Conservation (phyloP, 371 early-diverging fungal genomes). For the Cladochytrium tenue region DNA sequence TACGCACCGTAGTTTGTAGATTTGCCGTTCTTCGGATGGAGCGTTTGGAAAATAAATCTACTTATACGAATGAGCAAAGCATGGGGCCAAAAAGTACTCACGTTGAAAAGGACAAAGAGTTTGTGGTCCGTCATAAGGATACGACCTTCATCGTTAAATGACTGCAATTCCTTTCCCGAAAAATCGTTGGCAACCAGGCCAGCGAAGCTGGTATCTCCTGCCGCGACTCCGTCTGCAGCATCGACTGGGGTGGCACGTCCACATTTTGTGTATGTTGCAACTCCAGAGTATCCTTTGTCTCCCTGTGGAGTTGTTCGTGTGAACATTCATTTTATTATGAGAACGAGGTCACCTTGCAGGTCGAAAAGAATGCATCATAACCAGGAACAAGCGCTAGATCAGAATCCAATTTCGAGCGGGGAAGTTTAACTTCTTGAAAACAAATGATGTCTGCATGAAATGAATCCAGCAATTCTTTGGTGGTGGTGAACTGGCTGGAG, state of each 20-base stretch:
- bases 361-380: constrained; percentile 74
- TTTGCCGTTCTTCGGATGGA: constrained; percentile 55
- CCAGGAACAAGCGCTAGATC: constrained; percentile 71
- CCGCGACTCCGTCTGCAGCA: constrained; percentile 70
- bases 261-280: constrained; percentile 67
- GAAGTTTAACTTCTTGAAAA: constrained; percentile 78
- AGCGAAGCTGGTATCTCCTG: constrained; percentile 7
- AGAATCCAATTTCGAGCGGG: constrained; percentile 55
- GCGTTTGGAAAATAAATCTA: constrained; percentile 74
- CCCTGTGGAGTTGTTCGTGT: not conserved
- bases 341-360: constrained; percentile 16
- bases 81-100: constrained; percentile 17
- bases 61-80: not conserved
- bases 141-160: constrained; percentile 77
- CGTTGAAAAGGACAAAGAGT: constrained; percentile 76
- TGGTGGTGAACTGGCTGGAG: not conserved
- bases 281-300: constrained; percentile 71
- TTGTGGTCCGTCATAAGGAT: constrained; percentile 78
- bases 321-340: not conserved
- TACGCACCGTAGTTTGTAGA: constrained; percentile 47
- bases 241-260: constrained; percentile 43
- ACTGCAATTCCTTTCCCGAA: constrained; percentile 43
- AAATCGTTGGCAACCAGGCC: not conserved
- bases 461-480: constrained; percentile 45
- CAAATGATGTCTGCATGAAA: constrained; percentile 74